phyloP scores from a whole-genome alignment of 306 rosid genomes.

The Canavalia ensiformis region DNA sequence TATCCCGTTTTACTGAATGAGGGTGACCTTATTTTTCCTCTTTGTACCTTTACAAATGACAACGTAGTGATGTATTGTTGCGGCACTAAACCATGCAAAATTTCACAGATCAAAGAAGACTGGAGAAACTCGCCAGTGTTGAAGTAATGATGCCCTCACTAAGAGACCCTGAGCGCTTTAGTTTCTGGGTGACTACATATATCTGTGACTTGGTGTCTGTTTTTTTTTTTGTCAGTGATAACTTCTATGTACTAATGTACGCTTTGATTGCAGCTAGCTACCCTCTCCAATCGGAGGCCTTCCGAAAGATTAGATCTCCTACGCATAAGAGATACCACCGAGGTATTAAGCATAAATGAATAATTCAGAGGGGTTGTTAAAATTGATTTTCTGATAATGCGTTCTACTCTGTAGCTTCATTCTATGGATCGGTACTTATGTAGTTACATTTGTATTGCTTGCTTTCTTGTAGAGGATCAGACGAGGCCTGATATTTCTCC shows the following conservation, averaged over 20 bases:
- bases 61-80: slow-evolving; percentile 10
- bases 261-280: slow-evolving; percentile 69
- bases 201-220: slow-evolving; percentile 11
- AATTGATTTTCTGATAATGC: slow-evolving; percentile 17
- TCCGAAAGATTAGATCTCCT: slow-evolving; percentile 85
- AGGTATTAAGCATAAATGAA: slow-evolving; percentile 61
- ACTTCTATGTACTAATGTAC: slow-evolving; percentile 27
- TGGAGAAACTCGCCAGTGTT: slow-evolving; percentile 71
- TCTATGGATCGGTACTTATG: neutral
- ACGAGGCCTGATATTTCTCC: slow-evolving; percentile 75
- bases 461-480: slow-evolving; percentile 71
- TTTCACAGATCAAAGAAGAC: slow-evolving; percentile 75
- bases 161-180: slow-evolving; percentile 87
- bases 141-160: slow-evolving; percentile 89
- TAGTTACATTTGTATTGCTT: neutral
- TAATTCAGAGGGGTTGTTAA: neutral
- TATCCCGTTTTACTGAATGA: neutral
- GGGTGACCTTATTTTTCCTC: slow-evolving; percentile 23
- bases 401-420: slow-evolving; percentile 1
- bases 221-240: neutral
- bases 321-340: slow-evolving; percentile 76
- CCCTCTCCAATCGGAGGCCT: slow-evolving; percentile 84
- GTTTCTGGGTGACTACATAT: slow-evolving; percentile 80
- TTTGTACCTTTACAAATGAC: slow-evolving; percentile 35
- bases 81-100: slow-evolving; percentile 32